Evolutionary conservation across 495 filamentous ascomycete species (phyloP), one percentile per base, ranked within the genome.

Genomic region (Penicillium angulare): DNA sequence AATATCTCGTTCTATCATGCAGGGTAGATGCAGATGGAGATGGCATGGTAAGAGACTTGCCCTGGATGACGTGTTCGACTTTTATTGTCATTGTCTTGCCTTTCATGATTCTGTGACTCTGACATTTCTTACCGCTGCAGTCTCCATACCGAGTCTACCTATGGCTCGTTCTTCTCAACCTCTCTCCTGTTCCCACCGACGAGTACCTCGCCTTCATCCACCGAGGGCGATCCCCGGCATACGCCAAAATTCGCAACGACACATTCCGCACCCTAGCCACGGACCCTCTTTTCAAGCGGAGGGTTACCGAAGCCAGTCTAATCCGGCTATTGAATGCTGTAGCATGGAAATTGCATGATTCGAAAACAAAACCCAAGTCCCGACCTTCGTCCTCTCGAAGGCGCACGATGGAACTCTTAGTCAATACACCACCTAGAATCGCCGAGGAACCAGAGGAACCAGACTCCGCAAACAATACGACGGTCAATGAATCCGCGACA

Each of bases 201-300:
- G 76, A 84, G 43, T 97, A 99, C 63, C 86, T 97, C 49, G 79
- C 83, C 47, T 84, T 99, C 17, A 87, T 97, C 51, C 90, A 93
- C 59, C 91, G 92, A 47, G 92, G 92, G 41, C 86, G 92, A 9
- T 97, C 92, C 1, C 91, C 91, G 2, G 91, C 90, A 12, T 95
- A 99, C 67, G 82, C 88, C 36, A 99, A 99, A 69, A 99, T 99
- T 62, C 88, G 90, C 60, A 95, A 99, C 58, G 93, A 99, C 65
- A 96, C 93, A 22, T 97, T 97, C 63, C 90, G 93, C 55, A 99
- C 93, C 0, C 72, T 99, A 7, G 90, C 92, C 7, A 97, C 92
- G 23, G 92, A 99, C 61, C 91, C 92, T 17, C 83, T 97, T 26
- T 99, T 97, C 74, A 89, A 93, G 40, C 86, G 93, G 17, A 85